A percentile compares a stretch with the other conserved stretches of the same genome.
phyloP scores from a whole-genome alignment of 225 moss, liverwort and hornwort genomes.

The Takakia lepidozioides region DNA sequence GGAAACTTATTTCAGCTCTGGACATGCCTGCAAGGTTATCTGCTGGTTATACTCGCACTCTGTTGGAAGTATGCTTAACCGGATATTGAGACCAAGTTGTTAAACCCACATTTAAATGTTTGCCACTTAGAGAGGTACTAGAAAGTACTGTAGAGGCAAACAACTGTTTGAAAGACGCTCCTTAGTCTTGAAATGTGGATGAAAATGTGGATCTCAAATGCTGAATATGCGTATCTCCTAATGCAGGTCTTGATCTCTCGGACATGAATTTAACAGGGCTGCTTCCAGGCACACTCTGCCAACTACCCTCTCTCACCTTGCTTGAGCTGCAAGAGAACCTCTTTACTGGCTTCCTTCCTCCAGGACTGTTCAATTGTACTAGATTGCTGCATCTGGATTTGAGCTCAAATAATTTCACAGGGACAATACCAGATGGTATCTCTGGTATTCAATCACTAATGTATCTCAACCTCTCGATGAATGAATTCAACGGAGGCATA shows the following conservation, averaged over 20 bases:
- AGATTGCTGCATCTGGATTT: constrained; percentile 27
- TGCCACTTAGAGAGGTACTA: too few species aligned
- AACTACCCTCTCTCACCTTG: constrained; percentile 17
- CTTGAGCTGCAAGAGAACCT: constrained; percentile 33
- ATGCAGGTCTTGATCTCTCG: constrained; percentile 27
- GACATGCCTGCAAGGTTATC: too few species aligned
- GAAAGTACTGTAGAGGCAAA: too few species aligned
- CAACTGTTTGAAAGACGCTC: too few species aligned
- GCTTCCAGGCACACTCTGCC: constrained; percentile 19
- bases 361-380: constrained; percentile 17
- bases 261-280: constrained; percentile 13
- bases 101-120: too few species aligned
- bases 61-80: too few species aligned
- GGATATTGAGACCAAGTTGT: too few species aligned
- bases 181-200: too few species aligned
- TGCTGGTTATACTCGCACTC: too few species aligned
- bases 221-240: too few species aligned
- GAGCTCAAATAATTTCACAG: constrained; percentile 34
- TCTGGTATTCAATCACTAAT: constrained; percentile 7
- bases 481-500: constrained; percentile 11
- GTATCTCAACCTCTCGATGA: constrained; percentile 42
- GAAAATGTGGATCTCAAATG: too few species aligned
- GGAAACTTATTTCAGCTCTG: too few species aligned
- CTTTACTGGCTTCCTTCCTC: constrained; percentile 21
- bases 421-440: background rate